Percentiles rank a stretch among this genome's conserved stretches.
Conservation (phyloP, 805 yeast genomes). For the Barnettozyma sp. region DNA sequence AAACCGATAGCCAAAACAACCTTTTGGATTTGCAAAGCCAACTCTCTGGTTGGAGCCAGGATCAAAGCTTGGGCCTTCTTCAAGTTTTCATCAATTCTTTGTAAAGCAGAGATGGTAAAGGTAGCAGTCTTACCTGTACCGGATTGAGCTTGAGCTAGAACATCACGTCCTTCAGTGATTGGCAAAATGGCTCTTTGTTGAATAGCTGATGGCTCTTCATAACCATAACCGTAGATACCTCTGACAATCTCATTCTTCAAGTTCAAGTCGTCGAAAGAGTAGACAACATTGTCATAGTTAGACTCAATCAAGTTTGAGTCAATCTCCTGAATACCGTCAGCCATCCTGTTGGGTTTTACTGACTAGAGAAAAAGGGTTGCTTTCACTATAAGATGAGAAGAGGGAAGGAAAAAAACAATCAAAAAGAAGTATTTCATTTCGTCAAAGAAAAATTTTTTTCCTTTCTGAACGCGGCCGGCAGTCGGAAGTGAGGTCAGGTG, state of each 20-base stretch:
- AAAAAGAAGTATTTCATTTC: too few relatives aligned
- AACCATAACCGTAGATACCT: conserved; percentile 79
- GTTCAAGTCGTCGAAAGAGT: conserved; percentile 74
- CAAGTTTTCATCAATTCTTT: conserved; percentile 64
- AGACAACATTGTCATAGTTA: conserved; percentile 89
- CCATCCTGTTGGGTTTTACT: too few relatives aligned
- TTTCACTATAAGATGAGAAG: too few relatives aligned
- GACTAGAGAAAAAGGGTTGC: too few relatives aligned
- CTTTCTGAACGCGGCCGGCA: too few relatives aligned
- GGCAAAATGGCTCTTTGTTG: conserved; percentile 97
- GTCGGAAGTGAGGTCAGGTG: too few relatives aligned
- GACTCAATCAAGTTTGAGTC: conserved; percentile 82
- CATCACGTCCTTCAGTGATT: conserved; percentile 90
- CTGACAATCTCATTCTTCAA: conserved; percentile 55
- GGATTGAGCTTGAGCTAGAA: conserved; percentile 97
- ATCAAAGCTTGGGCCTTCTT: conserved; percentile 87
- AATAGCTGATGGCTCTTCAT: conserved; percentile 93
- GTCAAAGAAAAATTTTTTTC: too few relatives aligned
- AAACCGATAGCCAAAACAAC: conserved; percentile 87
- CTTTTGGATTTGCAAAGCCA: conserved; percentile 92
- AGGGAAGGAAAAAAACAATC: too few relatives aligned
- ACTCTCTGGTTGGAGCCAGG: conserved; percentile 95
- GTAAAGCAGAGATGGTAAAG: conserved; percentile 78
- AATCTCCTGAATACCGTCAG: conserved; percentile 70
- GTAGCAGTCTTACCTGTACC: conserved; percentile 99